These are phyloP conservation scores for Lineolata rhizophorae DNA, from an alignment of 495 filamentous ascomycete genomes.

Conservation along the genomic window DNA sequence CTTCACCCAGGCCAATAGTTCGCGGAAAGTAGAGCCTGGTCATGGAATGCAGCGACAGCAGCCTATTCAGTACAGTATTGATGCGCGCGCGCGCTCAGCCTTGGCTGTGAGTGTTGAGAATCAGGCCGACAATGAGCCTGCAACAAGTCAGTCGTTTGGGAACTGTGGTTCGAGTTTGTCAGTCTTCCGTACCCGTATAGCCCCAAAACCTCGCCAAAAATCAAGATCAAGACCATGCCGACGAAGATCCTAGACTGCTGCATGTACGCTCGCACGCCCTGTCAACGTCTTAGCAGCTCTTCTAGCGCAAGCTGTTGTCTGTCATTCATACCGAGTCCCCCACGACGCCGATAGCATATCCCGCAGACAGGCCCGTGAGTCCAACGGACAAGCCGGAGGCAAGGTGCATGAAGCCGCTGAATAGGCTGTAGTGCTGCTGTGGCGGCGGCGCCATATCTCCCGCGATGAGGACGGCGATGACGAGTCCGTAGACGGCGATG, in stretches of 20 bases:
- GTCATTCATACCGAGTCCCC: conserved; percentile 49
- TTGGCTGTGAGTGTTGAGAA: conserved; percentile 19
- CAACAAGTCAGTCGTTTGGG: background rate
- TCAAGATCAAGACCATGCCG: conserved; percentile 94
- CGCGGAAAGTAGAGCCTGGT: too few species aligned
- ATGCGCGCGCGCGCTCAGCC: too few species aligned
- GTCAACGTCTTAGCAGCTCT: conserved; percentile 10
- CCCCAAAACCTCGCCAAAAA: conserved; percentile 94
- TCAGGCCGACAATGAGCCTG: conserved; percentile 22
- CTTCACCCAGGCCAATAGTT: too few species aligned
- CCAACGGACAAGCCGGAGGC: conserved; percentile 82
- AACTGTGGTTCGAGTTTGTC: background rate
- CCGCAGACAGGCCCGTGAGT: conserved; percentile 79
- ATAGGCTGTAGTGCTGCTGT: conserved; percentile 47
- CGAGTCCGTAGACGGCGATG: conserved; percentile 91
- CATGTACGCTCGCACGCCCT: conserved; percentile 89
- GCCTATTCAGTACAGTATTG: too few species aligned
- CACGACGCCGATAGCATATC: conserved; percentile 89
- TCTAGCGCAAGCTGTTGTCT: background rate
- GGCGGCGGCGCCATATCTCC: conserved; percentile 53
- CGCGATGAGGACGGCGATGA: conserved; percentile 86
- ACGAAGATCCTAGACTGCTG: conserved; percentile 87
- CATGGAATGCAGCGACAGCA: too few species aligned
- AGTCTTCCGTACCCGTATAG: conserved; percentile 86
- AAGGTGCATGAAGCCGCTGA: conserved; percentile 82